Evolutionary conservation across 768 basidiomycete genomes (phyloP).

Genomic region (Pholiota microspora): DNA sequence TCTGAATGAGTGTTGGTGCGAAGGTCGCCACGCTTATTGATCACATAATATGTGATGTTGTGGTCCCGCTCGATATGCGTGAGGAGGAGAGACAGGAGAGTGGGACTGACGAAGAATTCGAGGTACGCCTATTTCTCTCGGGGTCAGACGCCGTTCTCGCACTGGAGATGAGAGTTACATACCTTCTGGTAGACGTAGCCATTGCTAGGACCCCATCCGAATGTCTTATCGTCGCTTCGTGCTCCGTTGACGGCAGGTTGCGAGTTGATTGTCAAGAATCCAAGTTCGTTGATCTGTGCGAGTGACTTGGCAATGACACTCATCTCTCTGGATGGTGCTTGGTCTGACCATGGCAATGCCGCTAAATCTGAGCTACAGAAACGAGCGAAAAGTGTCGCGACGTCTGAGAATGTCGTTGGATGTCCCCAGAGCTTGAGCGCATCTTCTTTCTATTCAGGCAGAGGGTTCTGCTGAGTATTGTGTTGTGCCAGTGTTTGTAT

Average conservation of each 20-base stretch:
- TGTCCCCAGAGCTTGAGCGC: conserved; percentile 87
- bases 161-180: background rate
- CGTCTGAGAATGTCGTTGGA: conserved; percentile 63
- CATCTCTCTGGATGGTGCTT: conserved; percentile 83
- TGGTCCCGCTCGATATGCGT: conserved; percentile 82
- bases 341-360: conserved; percentile 95
- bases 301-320: conserved; percentile 74
- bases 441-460: conserved; percentile 66
- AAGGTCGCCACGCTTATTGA: conserved; percentile 93
- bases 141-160: background rate
- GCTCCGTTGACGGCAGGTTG: conserved; percentile 95
- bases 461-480: background rate
- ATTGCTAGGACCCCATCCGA: conserved; percentile 93
- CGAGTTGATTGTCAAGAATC: conserved; percentile 96
- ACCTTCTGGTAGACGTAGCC: conserved; percentile 98
- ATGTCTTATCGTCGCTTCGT: conserved; percentile 76
- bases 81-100: conserved; percentile 69
- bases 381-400: conserved; percentile 71
- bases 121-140: conserved; percentile 74
- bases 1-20: conserved; percentile 94
- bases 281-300: conserved; percentile 82
- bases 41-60: conserved; percentile 94
- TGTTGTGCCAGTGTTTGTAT: background rate
- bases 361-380: conserved; percentile 77
- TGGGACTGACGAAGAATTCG: conserved; percentile 88